These are phyloP conservation scores for Amaranthus hypochondriacus DNA, from an alignment of 148 eudicot genomes.

Conservation along the genomic window DNA sequence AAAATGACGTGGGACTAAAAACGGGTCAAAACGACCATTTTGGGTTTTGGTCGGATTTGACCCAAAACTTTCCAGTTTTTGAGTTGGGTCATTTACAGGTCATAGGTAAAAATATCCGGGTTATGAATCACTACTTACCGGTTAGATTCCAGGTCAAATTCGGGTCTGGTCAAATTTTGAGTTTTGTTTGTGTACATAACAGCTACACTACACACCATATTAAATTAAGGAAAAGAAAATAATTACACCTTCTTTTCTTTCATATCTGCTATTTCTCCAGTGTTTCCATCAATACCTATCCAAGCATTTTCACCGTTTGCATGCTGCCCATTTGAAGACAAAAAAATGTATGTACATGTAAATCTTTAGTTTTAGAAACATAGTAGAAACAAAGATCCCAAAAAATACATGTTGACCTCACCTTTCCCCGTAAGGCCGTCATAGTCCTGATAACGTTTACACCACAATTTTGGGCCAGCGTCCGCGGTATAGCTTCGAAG, in stretches of 20 bases:
- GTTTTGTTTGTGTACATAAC: too few relatives aligned
- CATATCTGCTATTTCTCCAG: slow-evolving; percentile 89
- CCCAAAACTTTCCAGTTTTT: too few relatives aligned
- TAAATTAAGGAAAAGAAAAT: not conserved
- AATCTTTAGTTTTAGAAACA: not conserved
- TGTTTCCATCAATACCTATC: slow-evolving; percentile 92
- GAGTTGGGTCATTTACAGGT: too few relatives aligned
- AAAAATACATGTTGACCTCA: slow-evolving; percentile 2
- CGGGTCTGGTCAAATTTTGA: too few relatives aligned
- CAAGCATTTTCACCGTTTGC: slow-evolving; percentile 89
- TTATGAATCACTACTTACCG: too few relatives aligned
- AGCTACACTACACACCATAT: too few relatives aligned
- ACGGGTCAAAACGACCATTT: too few relatives aligned
- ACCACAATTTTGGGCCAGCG: slow-evolving; percentile 97
- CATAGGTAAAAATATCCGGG: too few relatives aligned
- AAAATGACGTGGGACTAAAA: too few relatives aligned
- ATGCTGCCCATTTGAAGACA: slow-evolving; percentile 42
- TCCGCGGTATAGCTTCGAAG: slow-evolving; percentile 92
- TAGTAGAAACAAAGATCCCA: not conserved
- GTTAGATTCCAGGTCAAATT: too few relatives aligned
- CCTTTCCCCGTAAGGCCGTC: slow-evolving; percentile 97
- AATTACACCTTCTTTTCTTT: slow-evolving; percentile 61
- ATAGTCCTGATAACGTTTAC: slow-evolving; percentile 90
- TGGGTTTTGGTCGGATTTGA: too few relatives aligned
- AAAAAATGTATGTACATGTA: not conserved